A percentile compares a stretch with the other conserved stretches of the same genome.
Conservation (phyloP, 2,329 filamentous ascomycete species). For the Colletotrichum sp. region DNA sequence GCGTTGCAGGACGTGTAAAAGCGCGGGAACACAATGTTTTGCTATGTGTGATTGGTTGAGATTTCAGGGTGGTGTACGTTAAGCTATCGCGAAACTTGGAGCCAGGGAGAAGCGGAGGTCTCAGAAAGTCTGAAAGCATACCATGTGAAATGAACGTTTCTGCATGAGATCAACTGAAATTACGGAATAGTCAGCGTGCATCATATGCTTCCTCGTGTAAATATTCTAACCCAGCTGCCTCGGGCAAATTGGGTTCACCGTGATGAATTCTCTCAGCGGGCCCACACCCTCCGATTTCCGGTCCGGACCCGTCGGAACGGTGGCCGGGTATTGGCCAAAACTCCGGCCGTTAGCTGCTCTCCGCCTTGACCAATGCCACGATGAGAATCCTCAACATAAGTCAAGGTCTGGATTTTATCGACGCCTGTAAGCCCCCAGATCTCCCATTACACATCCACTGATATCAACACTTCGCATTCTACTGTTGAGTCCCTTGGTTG, state of each 20-base stretch:
- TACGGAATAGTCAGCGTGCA: not conserved
- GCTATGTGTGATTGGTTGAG: not conserved
- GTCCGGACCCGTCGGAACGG: not conserved
- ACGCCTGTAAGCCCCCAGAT: not conserved
- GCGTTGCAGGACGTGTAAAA: not conserved
- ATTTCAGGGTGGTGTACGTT: not conserved
- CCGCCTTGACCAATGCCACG: not conserved
- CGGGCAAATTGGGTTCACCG: not conserved
- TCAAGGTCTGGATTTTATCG: fast-evolving
- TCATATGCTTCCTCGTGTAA: not conserved
- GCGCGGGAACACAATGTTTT: not conserved
- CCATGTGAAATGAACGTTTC: not conserved
- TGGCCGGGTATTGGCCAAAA: not conserved
- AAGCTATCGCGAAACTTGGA: not conserved
- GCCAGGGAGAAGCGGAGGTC: not conserved
- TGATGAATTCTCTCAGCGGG: not conserved
- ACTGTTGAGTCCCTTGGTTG: not conserved
- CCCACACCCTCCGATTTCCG: not conserved
- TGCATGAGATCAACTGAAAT: not conserved
- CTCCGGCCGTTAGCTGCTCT: not conserved
- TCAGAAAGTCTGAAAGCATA: not conserved
- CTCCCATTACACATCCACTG: not conserved
- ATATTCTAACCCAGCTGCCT: not conserved
- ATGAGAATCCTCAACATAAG: not conserved
- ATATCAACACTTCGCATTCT: fast-evolving